Evolutionary conservation across 2,329 filamentous ascomycete species (phyloP).

Genomic region (Stromatinia cepivora): DNA sequence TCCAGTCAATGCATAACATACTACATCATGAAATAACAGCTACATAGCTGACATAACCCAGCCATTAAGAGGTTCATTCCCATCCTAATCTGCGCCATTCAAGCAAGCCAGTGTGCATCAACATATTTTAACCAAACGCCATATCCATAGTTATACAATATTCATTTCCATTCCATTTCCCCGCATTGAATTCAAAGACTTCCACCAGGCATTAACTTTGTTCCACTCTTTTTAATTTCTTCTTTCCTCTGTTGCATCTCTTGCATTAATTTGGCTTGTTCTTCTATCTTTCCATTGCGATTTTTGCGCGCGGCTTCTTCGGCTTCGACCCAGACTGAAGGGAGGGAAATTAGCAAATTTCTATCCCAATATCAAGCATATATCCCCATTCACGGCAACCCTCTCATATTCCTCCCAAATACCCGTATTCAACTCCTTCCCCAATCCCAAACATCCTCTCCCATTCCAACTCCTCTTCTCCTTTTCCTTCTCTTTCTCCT

Average conservation of each 20-base stretch:
- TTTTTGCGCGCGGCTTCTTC: slow-evolving; percentile 44
- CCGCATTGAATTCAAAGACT: slow-evolving; percentile 28
- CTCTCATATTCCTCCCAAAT: slow-evolving; percentile 10
- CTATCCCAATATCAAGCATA: not conserved
- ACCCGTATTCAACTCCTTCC: no score
- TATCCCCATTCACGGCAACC: not conserved
- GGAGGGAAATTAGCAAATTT: not conserved
- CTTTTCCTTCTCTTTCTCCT: not conserved
- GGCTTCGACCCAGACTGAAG: slow-evolving; percentile 49
- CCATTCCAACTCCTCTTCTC: not conserved
- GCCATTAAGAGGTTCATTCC: not conserved
- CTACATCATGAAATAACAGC: not conserved
- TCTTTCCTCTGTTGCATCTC: slow-evolving; percentile 46
- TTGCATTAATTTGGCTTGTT: slow-evolving; percentile 42
- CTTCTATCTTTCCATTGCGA: slow-evolving; percentile 42
- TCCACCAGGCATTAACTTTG: slow-evolving; percentile 32
- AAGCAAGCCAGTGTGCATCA: not conserved
- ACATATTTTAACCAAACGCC: slow-evolving; percentile 13
- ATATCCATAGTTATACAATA: not conserved
- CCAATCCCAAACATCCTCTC: no score
- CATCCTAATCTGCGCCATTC: not conserved
- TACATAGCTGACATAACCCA: not conserved
- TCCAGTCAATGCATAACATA: not conserved
- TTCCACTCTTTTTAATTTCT: slow-evolving; percentile 43
- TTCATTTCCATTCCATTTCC: not conserved